Base-by-base conservation (phyloP, 495 filamentous ascomycete genomes). In the Terfezia boudieri region DNA sequence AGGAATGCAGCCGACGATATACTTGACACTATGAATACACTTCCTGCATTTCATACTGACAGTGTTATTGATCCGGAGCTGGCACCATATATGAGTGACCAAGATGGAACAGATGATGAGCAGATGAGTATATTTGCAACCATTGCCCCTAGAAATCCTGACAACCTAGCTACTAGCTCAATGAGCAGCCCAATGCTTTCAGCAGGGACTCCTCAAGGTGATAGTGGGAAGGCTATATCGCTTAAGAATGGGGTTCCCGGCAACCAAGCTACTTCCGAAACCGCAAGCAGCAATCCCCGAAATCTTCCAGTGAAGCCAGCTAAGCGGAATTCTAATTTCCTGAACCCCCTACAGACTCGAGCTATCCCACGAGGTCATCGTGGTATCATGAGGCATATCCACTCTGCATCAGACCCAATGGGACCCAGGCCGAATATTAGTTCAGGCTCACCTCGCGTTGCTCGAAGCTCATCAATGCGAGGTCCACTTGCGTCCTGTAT, bases 61-160 rank as follows among this genome's bases (percentile, higher is more conserved):
- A 95, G 85, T 61, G 94, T 99, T 59, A 96, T 96, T 63, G 92
- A 99, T 61, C 89, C 92, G 4, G 92, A 96, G 61, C 71, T 96
- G 14, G 88, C 87, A 2, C 84, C 86, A 32, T 96, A 89, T 68
- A 81, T 96, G 71, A 96, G 90, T 16, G 92, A 99, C 66, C 83
- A 87, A 60, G 86, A 80, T 20, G 89, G 85, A 2, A 95, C 84
- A 61, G 90, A 81, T 16, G 88, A 94, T 59, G 87, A 96, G 53
- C 85, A 90, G 62, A 78, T 86, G 67, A 88, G 80, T 65, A 81
- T 96, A 16, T 78, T 90, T 62, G 76, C 84, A 26, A 80, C 82
- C 0, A 77, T 92, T 56, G 62, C 62, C 2, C 63, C 62, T 20
- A 65, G 61, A 51, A 38, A 64, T 46, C 4, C 41, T 5, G 17